Evolutionary conservation across 805 yeast genomes (phyloP).

Genomic region (Wickerhamiella australiensis): DNA sequence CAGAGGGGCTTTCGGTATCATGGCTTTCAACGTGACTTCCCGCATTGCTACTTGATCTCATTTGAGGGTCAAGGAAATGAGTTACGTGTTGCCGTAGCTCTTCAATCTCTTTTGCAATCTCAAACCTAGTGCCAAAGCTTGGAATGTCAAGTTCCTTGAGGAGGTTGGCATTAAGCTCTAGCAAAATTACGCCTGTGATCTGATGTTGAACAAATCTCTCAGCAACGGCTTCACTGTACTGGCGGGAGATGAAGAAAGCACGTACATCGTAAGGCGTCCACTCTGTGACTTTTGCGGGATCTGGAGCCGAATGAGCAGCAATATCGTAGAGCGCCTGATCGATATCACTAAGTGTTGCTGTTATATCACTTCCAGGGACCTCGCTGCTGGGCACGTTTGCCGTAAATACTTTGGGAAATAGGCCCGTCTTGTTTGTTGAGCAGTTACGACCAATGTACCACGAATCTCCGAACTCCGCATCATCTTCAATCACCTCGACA

Average conservation of each 20-base stretch:
- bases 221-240: constrained; percentile 64
- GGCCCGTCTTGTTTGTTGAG: constrained; percentile 60
- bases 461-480: constrained; percentile 86
- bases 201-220: constrained; percentile 76
- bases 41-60: not conserved
- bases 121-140: constrained; percentile 92
- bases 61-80: not conserved
- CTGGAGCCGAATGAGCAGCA: constrained; percentile 16
- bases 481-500: constrained; percentile 82
- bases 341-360: constrained; percentile 34
- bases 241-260: constrained; percentile 56
- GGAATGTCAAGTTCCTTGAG: constrained; percentile 84
- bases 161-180: constrained; percentile 74
- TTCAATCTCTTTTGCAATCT: constrained; percentile 80
- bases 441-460: constrained; percentile 73
- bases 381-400: constrained; percentile 15
- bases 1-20: not conserved
- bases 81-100: constrained; percentile 29
- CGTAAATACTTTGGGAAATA: constrained; percentile 86
- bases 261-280: constrained; percentile 89
- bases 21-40: not conserved
- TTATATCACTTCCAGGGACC: constrained; percentile 29
- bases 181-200: constrained; percentile 72
- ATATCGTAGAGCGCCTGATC: constrained; percentile 32
- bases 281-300: constrained; percentile 22